Conservation (phyloP, 768 basidiomycete genomes). For the Boletus rufocinnamomeus region DNA sequence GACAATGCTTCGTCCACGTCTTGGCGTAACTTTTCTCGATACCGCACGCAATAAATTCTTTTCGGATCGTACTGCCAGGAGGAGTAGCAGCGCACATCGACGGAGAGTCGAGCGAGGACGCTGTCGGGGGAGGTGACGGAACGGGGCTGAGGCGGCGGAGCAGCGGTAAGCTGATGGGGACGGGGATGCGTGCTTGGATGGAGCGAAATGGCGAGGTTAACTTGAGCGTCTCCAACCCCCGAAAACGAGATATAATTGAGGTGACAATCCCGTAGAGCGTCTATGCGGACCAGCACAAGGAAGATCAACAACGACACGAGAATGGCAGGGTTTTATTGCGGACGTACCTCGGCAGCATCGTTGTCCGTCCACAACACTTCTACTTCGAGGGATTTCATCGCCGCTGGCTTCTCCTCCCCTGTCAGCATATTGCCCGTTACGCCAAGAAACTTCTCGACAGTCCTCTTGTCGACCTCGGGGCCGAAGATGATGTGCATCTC, state of each 20-base stretch:
- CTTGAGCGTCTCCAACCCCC: conserved; percentile 31
- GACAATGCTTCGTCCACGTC: conserved; percentile 32
- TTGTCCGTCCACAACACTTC: conserved; percentile 31
- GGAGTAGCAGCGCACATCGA: neutral
- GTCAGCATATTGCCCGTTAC: conserved; percentile 27
- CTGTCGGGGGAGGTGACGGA: conserved; percentile 11
- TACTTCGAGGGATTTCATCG: conserved; percentile 28
- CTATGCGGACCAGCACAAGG: conserved; percentile 5
- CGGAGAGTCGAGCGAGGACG: neutral
- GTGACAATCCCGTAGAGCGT: conserved; percentile 33
- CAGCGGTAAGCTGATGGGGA: conserved; percentile 2
- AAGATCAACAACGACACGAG: neutral
- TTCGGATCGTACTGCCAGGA: conserved; percentile 4
- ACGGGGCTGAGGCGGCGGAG: neutral
- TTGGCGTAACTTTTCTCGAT: conserved; percentile 30
- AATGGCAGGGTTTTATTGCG: neutral
- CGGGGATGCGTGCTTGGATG: conserved; percentile 21
- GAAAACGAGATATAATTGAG: conserved; percentile 35
- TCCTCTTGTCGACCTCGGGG: conserved; percentile 36
- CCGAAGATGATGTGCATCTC: conserved; percentile 33
- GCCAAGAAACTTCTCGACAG: conserved; percentile 35
- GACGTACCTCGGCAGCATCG: conserved; percentile 32
- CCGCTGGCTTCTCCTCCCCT: conserved; percentile 9
- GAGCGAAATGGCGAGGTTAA: conserved; percentile 36
- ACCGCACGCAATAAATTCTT: conserved; percentile 32